phyloP scores from a whole-genome alignment of 2,329 filamentous ascomycete genomes.

The Pseudogymnoascus sp. region DNA sequence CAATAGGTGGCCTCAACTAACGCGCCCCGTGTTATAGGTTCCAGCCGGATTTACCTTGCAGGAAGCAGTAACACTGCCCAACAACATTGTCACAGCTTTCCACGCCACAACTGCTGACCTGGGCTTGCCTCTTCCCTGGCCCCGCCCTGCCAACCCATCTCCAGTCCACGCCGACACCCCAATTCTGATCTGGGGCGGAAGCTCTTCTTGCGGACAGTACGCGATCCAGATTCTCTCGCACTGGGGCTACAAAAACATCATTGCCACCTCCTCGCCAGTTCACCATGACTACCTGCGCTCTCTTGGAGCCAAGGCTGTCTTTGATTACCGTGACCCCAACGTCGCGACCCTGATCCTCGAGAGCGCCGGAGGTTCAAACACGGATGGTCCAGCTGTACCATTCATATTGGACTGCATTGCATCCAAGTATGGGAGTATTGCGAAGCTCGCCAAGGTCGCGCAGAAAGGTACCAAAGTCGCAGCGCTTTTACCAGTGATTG shows the following conservation, averaged over 20 bases:
- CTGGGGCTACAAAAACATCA: constrained; percentile 44
- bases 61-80: constrained; percentile 43
- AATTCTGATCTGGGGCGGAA: constrained; percentile 32
- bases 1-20: constrained; percentile 18
- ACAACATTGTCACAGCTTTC: constrained; percentile 52
- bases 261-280: constrained; percentile 23
- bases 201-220: constrained; percentile 28
- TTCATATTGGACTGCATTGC: constrained; percentile 50
- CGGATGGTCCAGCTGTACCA: constrained; percentile 28
- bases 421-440: constrained; percentile 38
- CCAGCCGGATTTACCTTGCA: constrained; percentile 34
- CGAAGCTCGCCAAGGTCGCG: constrained; percentile 43
- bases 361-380: constrained; percentile 14
- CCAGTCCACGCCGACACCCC: constrained; percentile 25
- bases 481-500: constrained; percentile 50
- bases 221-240: constrained; percentile 37
- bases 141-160: constrained; percentile 21
- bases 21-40: constrained; percentile 24
- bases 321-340: constrained; percentile 27
- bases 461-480: constrained; percentile 43
- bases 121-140: constrained; percentile 47
- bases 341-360: constrained; percentile 19
- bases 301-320: constrained; percentile 25
- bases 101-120: constrained; percentile 45
- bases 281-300: constrained; percentile 27